Evolutionary conservation across 1,139 yeast genomes (phyloP).

Genomic region (Pichia sp.): DNA sequence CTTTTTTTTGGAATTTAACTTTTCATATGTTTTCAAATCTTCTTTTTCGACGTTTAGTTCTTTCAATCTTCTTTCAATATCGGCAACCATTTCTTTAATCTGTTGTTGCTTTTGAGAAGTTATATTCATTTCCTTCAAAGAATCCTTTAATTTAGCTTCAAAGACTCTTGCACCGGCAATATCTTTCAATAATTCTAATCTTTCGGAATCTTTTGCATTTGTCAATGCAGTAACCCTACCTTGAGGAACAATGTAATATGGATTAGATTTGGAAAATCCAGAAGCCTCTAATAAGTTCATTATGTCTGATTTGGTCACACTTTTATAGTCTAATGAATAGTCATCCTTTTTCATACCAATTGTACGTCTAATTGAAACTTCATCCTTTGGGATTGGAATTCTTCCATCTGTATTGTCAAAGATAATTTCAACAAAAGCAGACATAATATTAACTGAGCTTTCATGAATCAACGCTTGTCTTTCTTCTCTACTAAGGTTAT

Average conservation of each 20-base stretch:
- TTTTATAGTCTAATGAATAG: constrained; percentile 69
- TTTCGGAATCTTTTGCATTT: constrained; percentile 79
- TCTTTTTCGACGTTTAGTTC: constrained; percentile 79
- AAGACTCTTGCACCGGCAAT: constrained; percentile 95
- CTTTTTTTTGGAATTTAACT: constrained; percentile 60
- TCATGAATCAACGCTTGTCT: constrained; percentile 84
- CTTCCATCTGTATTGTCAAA: constrained; percentile 78
- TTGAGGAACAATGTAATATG: constrained; percentile 95
- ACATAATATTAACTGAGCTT: constrained; percentile 87
- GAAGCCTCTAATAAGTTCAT: constrained; percentile 84
- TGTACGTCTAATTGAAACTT: constrained; percentile 74
- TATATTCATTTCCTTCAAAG: constrained; percentile 70
- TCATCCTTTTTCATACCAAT: constrained; percentile 92
- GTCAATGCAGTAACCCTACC: constrained; percentile 82
- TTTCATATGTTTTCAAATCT: constrained; percentile 66
- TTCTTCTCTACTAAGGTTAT: constrained; percentile 82
- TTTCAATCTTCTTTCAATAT: constrained; percentile 62
- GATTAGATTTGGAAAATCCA: constrained; percentile 85
- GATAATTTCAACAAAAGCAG: constrained; percentile 85
- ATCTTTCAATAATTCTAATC: constrained; percentile 73
- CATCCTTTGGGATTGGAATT: constrained; percentile 62
- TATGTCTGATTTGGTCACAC: constrained; percentile 75
- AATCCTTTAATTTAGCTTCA: constrained; percentile 73
- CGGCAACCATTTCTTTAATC: constrained; percentile 66
- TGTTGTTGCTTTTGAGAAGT: constrained; percentile 65